Conservation (phyloP, 148 eudicot genomes). For the Fagopyrum tataricum region DNA sequence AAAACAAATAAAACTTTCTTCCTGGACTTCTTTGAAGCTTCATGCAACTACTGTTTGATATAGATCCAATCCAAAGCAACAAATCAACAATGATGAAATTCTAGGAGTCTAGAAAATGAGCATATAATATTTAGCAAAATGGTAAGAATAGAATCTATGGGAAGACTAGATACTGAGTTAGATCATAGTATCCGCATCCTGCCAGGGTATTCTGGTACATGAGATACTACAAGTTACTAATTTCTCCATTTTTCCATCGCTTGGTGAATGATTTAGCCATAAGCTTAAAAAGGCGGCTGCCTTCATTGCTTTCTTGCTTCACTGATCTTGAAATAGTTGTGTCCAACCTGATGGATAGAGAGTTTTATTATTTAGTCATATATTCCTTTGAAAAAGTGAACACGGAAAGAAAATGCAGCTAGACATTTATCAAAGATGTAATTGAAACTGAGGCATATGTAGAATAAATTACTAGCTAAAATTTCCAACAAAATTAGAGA, state of each 20-base stretch:
- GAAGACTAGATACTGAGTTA: slow-evolving; percentile 97
- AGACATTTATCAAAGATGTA: background rate
- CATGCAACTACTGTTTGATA: no score
- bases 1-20: no score
- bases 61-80: no score
- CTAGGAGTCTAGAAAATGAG: no score
- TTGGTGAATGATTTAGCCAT: slow-evolving; percentile 89
- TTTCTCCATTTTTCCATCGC: slow-evolving; percentile 99
- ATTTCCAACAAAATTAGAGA: background rate
- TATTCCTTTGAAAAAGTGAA: background rate
- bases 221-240: slow-evolving; percentile 96
- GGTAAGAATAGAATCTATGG: slow-evolving; percentile 99
- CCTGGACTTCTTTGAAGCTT: no score
- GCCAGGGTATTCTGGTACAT: slow-evolving; percentile 99
- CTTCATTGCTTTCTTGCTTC: slow-evolving; percentile 88
- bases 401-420: background rate
- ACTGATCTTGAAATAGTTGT: slow-evolving; percentile 81
- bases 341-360: slow-evolving; percentile 62
- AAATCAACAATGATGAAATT: no score
- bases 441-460: background rate
- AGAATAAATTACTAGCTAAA: background rate
- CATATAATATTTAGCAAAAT: no score
- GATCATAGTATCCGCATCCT: slow-evolving; percentile 98
- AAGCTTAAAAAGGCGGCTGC: slow-evolving; percentile 87
- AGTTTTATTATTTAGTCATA: background rate